These are phyloP conservation scores for Eutypella sp. DNA, from an alignment of 2,329 filamentous ascomycete species.

Conservation along the genomic window DNA sequence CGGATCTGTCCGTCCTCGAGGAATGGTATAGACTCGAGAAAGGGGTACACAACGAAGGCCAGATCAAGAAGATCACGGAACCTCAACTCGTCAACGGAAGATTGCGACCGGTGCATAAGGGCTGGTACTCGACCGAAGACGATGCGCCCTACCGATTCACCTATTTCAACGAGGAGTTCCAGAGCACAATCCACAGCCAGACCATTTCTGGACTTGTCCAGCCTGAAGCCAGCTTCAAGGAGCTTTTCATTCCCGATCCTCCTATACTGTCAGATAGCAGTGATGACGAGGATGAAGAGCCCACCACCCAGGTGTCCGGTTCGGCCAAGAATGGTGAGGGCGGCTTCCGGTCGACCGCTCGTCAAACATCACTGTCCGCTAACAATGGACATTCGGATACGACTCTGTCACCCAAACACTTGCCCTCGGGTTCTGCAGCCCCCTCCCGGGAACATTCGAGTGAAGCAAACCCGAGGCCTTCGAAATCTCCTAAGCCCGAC, in stretches of 20 bases:
- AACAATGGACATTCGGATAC: conserved; percentile 11
- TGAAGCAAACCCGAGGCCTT: conserved; percentile 15
- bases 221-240: conserved; percentile 74
- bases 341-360: conserved; percentile 37
- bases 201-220: conserved; percentile 91
- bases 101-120: conserved; percentile 70
- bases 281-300: conserved; percentile 58
- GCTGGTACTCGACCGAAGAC: conserved; percentile 84
- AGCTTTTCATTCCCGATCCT: conserved; percentile 88
- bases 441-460: conserved; percentile 16
- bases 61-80: conserved; percentile 88
- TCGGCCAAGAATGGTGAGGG: conserved; percentile 31
- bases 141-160: conserved; percentile 93
- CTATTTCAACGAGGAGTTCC: conserved; percentile 97
- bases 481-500: conserved; percentile 15
- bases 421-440: conserved; percentile 8
- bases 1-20: conserved; percentile 76
- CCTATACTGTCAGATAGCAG: conserved; percentile 68
- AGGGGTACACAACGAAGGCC: conserved; percentile 76
- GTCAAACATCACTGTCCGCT: conserved; percentile 39
- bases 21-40: conserved; percentile 91
- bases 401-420: conserved; percentile 10
- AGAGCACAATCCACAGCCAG: conserved; percentile 92
- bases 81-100: conserved; percentile 88
- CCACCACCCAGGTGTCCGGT: conserved; percentile 21